Evolutionary conservation across 2,329 filamentous ascomycete species (phyloP), one percentile per base, ranked within the genome.

Genomic region (Colletotrichum paranaense): DNA sequence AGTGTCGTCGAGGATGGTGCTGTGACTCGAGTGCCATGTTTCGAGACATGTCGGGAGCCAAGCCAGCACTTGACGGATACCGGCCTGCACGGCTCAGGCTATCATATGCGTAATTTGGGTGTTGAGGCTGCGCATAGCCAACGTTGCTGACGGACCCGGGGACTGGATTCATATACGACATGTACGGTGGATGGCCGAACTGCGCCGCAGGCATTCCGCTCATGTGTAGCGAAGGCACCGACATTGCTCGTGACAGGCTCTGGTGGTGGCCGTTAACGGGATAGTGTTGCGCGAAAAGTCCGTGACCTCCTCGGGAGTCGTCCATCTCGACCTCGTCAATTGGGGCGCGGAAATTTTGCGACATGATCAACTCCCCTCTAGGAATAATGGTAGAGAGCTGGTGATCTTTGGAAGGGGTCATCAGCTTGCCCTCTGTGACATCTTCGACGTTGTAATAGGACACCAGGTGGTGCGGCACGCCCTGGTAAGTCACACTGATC

Each of bases 401-500:
- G 1, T 87, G 84, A 58, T 73, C 73, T 67, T 89, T 86, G 1
- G 86, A 83, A 1, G 93, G 94, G 0, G 89, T 88, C 32, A 80
- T 84, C 12, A 96, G 86, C 19, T 80, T 82, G n/a, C 88, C 86
- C 58, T 86, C 84, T 77, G 91, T 87, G n/a, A 95, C 93, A 79
- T 98, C 95, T 6, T 94, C 91, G 12, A 96, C 88, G 56, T 86
- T 94, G 84, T 98, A 98, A 81, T 98, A 98, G 19, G 93, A 95
- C 53, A 98, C 95, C 64, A 98, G 85, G 78, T 97, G 95, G 78
- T 97, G 95, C 2, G 91, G 92, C 2, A 95, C 89, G 2, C 93
- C 93, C 30, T 92, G 88, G 63, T 93, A 91, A 2, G 89, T 91
- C 52, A 98, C 90, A 77, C 93, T 96, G 82, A 98, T 95, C 0